phyloP scores from a whole-genome alignment of 1,139 yeast genomes.

The Tardiomyces depauwii region DNA sequence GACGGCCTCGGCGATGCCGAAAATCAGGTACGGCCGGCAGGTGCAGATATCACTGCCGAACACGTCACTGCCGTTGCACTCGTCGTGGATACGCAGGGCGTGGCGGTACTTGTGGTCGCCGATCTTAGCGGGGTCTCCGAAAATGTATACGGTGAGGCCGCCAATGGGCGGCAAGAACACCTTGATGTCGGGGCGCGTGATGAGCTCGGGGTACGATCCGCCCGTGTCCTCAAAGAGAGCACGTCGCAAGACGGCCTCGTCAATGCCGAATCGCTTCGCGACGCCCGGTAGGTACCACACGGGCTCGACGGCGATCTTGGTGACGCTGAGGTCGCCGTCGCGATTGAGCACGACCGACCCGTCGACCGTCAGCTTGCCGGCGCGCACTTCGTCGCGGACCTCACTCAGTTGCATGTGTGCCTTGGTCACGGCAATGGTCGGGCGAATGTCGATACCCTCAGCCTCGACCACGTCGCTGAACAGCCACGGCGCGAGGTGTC shows the following conservation, averaged over 20 bases:
- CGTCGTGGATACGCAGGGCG: constrained; percentile 51
- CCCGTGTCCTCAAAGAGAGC: constrained; percentile 53
- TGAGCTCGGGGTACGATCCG: constrained; percentile 53
- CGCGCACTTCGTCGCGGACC: constrained; percentile 40
- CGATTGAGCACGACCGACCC: constrained; percentile 45
- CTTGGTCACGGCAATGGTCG: constrained; percentile 51
- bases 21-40: constrained; percentile 50
- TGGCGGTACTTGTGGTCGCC: constrained; percentile 37
- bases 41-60: constrained; percentile 56
- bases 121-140: constrained; percentile 44
- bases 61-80: constrained; percentile 57
- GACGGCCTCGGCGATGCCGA: constrained; percentile 52
- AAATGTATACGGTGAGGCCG: constrained; percentile 49
- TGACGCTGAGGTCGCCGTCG: constrained; percentile 46
- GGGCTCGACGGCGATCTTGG: constrained; percentile 54
- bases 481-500: constrained; percentile 50
- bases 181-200: constrained; percentile 52
- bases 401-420: constrained; percentile 50
- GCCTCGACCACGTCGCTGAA: constrained; percentile 32
- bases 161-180: constrained; percentile 55
- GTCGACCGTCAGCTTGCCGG: constrained; percentile 42
- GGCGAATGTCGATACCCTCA: constrained; percentile 42
- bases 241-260: constrained; percentile 43
- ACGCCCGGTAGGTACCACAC: constrained; percentile 59
- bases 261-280: constrained; percentile 45